Percentiles rank a stretch among this genome's conserved stretches.
phyloP scores from a whole-genome alignment of 78 protist species.

The Dictyostelium firmibasis region DNA sequence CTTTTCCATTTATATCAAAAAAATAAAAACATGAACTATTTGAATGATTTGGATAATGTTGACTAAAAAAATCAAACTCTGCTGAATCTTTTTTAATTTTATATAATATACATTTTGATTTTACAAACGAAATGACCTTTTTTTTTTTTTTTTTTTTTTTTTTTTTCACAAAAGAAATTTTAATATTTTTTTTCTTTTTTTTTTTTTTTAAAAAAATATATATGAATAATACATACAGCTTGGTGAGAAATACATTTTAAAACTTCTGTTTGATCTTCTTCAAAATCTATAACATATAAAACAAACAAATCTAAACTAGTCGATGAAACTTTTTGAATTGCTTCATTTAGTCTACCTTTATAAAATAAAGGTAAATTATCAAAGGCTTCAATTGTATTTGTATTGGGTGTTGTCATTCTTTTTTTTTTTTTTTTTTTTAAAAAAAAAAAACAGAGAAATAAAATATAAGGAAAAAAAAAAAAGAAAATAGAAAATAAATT shows the following conservation, averaged over 20 bases:
- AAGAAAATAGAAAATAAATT: too few species aligned
- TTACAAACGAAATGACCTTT: not conserved
- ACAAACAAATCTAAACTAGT: not conserved
- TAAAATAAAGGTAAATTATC: not conserved
- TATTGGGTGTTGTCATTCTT: not conserved
- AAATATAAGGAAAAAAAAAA: too few species aligned
- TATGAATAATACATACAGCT: not conserved
- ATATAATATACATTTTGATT: not conserved
- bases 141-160: not conserved
- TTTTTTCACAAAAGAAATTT: not conserved
- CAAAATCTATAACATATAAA: not conserved
- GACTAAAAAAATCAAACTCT: not conserved
- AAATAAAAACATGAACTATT: not conserved
- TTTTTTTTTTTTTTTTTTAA: too few species aligned
- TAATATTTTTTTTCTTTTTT: not conserved
- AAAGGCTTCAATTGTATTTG: not conserved
- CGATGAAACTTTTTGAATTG: not conserved
- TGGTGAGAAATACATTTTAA: not conserved
- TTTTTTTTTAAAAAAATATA: too few species aligned
- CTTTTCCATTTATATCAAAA: not conserved
- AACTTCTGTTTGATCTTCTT: not conserved
- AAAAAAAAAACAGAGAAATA: too few species aligned
- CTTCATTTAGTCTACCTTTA: not conserved
- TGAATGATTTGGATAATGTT: not conserved
- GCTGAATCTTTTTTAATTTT: not conserved